Evolutionary conservation across 2,329 filamentous ascomycete genomes (phyloP).

Genomic region (Diaporthe destruens): DNA sequence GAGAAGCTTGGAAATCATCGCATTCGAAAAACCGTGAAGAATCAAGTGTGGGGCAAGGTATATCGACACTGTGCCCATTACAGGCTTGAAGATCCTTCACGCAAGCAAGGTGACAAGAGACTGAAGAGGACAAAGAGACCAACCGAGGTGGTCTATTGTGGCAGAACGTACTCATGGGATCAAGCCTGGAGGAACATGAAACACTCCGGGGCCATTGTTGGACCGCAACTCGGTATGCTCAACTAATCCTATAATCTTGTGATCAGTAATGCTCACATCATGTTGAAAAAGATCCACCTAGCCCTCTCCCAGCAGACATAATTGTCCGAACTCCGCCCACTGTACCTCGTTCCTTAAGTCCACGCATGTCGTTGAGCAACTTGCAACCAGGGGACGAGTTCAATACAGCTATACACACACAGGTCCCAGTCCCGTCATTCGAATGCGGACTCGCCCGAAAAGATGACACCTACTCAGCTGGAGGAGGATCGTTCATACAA

Average conservation of each 20-base stretch:
- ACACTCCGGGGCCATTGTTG: neutral
- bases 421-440: neutral
- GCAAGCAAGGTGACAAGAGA: constrained; percentile 1
- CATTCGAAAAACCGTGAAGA: neutral
- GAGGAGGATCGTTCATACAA: neutral
- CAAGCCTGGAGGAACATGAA: neutral
- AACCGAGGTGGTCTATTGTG: neutral
- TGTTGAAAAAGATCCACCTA: neutral
- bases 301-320: neutral
- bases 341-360: too few relatives aligned
- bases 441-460: neutral
- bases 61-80: neutral
- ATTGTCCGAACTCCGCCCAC: neutral
- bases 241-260: neutral
- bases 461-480: neutral
- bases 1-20: neutral
- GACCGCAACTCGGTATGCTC: neutral
- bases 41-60: neutral
- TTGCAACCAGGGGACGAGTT: neutral
- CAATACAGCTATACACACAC: too few relatives aligned
- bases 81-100: neutral
- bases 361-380: neutral
- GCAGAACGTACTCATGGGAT: neutral
- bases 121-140: neutral
- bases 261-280: neutral